These are phyloP conservation scores for Aspergillus eucalypticola DNA, from an alignment of 2,329 filamentous ascomycete species.

Conservation along the genomic window DNA sequence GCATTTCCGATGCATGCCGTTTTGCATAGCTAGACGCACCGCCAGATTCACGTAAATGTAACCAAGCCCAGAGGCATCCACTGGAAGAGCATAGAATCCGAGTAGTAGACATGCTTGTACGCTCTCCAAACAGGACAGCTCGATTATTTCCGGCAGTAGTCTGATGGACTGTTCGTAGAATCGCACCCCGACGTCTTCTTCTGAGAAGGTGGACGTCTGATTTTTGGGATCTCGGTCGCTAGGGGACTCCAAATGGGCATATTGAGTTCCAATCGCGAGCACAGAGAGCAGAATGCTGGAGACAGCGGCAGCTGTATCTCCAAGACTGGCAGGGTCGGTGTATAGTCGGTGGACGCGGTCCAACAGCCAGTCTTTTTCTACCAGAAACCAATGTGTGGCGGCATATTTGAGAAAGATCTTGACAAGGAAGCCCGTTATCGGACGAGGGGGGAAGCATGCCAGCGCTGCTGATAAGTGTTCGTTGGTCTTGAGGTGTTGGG, in stretches of 20 bases:
- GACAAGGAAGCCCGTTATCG: constrained; percentile 51
- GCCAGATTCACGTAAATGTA: constrained; percentile 56
- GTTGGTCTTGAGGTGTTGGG: constrained; percentile 49
- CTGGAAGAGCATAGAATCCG: constrained; percentile 53
- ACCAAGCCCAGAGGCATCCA: constrained; percentile 53
- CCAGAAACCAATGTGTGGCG: constrained; percentile 53
- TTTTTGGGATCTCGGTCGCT: constrained; percentile 9
- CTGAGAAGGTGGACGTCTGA: constrained; percentile 28
- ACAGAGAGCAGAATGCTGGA: constrained; percentile 51
- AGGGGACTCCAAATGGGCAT: constrained; percentile 49
- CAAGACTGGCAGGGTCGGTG: constrained; percentile 38
- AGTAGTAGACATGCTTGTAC: constrained; percentile 57
- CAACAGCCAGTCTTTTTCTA: constrained; percentile 48
- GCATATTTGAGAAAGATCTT: constrained; percentile 53
- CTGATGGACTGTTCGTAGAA: constrained; percentile 55
- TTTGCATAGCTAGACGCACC: constrained; percentile 55
- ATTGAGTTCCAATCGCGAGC: constrained; percentile 55
- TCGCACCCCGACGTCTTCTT: constrained; percentile 51
- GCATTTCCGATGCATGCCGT: constrained; percentile 56
- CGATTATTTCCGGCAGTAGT: constrained; percentile 55
- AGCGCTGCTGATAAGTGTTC: constrained; percentile 41
- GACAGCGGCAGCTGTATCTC: constrained; percentile 44
- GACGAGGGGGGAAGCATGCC: constrained; percentile 48
- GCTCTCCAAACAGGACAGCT: constrained; percentile 53
- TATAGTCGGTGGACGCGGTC: constrained; percentile 47